phyloP scores from a whole-genome alignment of 805 yeast species.

The Saturnispora sanitii region DNA sequence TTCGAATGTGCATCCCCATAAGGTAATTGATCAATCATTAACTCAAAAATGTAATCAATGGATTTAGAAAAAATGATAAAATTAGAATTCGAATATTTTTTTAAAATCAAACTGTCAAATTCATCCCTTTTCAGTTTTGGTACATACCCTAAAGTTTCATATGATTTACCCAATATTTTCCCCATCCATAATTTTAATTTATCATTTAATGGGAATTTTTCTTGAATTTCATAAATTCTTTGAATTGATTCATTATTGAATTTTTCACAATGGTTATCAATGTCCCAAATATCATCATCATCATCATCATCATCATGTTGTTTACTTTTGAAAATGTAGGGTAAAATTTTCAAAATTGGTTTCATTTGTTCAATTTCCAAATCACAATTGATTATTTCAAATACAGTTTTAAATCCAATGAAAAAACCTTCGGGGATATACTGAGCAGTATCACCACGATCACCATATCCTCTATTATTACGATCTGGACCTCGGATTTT shows the following conservation, averaged over 20 bases:
- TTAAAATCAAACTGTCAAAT: slow-evolving; percentile 11
- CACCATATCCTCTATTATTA: no score
- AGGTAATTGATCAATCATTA: slow-evolving; percentile 18
- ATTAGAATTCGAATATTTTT: slow-evolving; percentile 9
- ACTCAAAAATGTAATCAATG: slow-evolving; percentile 24
- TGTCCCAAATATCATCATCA: not conserved
- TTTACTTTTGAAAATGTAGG: slow-evolving; percentile 3
- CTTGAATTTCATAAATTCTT: slow-evolving; percentile 16
- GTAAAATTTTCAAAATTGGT: not conserved
- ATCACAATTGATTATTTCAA: not conserved
- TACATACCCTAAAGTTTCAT: slow-evolving; percentile 20
- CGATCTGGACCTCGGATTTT: not conserved
- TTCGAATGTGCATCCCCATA: slow-evolving; percentile 16
- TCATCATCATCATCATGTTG: no score
- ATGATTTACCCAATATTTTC: slow-evolving; percentile 23
- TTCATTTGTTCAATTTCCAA: not conserved
- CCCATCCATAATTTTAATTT: slow-evolving; percentile 26
- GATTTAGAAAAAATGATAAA: slow-evolving; percentile 17
- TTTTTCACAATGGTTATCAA: not conserved
- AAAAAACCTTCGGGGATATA: no score
- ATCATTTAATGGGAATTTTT: slow-evolving; percentile 5
- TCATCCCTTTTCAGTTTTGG: slow-evolving; percentile 16
- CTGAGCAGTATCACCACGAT: no score
- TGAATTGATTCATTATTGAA: slow-evolving; percentile 11
- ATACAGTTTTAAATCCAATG: not conserved